These are phyloP conservation scores for Lenzites betulinus DNA, from an alignment of 768 basidiomycete genomes.

Conservation along the genomic window DNA sequence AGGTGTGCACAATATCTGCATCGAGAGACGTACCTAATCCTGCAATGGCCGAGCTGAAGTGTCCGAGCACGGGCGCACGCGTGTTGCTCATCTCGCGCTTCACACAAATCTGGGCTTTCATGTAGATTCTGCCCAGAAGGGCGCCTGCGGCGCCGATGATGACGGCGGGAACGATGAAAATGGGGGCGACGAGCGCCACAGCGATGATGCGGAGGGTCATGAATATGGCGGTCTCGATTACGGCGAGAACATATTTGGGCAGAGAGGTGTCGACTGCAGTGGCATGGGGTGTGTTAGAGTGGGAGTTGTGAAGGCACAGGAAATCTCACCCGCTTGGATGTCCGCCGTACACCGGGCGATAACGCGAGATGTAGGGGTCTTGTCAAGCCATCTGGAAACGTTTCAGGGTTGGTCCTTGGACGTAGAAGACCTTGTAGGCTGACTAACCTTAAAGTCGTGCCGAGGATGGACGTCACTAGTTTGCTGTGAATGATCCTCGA, in stretches of 20 bases:
- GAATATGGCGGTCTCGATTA: slow-evolving; percentile 35
- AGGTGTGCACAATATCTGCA: too few relatives aligned
- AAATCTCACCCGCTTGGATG: slow-evolving; percentile 41
- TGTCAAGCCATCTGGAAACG: slow-evolving; percentile 47
- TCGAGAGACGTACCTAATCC: slow-evolving; percentile 41
- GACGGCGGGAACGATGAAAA: slow-evolving; percentile 43
- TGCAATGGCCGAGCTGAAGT: slow-evolving; percentile 53
- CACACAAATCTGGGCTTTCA: slow-evolving; percentile 55
- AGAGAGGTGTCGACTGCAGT: slow-evolving; percentile 40
- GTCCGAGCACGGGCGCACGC: slow-evolving; percentile 49
- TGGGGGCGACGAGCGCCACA: slow-evolving; percentile 40
- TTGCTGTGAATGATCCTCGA: slow-evolving; percentile 54
- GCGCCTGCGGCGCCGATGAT: slow-evolving; percentile 40
- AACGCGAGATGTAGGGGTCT: slow-evolving; percentile 56
- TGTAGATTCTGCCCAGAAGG: slow-evolving; percentile 51
- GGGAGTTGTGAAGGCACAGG: background rate
- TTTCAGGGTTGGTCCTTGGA: background rate
- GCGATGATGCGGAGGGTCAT: slow-evolving; percentile 41
- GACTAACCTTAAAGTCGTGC: slow-evolving; percentile 58
- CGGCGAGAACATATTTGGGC: slow-evolving; percentile 26
- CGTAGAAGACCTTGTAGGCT: background rate
- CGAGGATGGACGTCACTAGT: slow-evolving; percentile 54
- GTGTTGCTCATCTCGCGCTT: slow-evolving; percentile 59
- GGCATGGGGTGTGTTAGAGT: background rate
- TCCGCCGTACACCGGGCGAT: slow-evolving; percentile 70